These are phyloP conservation scores for Prunus yedoensis DNA, from an alignment of 331 rosid species.

Conservation along the genomic window DNA sequence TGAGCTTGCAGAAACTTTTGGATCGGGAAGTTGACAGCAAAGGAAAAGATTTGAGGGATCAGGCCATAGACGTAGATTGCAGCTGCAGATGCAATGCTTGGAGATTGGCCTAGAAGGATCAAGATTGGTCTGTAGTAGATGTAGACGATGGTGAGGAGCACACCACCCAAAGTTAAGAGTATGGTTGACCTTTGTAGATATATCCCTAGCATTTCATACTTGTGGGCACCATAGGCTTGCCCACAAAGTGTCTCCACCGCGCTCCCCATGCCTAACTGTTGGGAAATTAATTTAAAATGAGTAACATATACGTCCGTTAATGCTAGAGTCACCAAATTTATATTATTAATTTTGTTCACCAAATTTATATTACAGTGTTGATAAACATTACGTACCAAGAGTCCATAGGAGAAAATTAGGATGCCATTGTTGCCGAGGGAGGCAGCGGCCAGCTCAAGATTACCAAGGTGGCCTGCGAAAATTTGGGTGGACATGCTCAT, in stretches of 20 bases:
- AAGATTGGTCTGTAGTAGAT: constrained; percentile 45
- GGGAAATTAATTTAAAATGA: not conserved
- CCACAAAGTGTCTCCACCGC: constrained; percentile 88
- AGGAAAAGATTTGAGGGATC: constrained; percentile 75
- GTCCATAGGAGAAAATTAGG: constrained; percentile 67
- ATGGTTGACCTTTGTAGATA: constrained; percentile 70
- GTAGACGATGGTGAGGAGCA: constrained; percentile 34
- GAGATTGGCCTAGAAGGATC: constrained; percentile 49
- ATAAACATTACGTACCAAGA: constrained; percentile 41
- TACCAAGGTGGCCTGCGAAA: constrained; percentile 72
- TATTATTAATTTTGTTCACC: not conserved
- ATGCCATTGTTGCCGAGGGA: constrained; percentile 71
- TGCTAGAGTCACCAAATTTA: no score
- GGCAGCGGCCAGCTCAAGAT: constrained; percentile 67
- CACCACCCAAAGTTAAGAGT: constrained; percentile 37
- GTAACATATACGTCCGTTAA: no score
- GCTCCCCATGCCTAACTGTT: constrained; percentile 88
- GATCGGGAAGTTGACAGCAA: constrained; percentile 67
- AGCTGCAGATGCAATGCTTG: constrained; percentile 50
- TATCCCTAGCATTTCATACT: constrained; percentile 54
- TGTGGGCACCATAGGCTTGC: constrained; percentile 72
- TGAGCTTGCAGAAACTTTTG: constrained; percentile 80
- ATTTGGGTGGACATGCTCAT: constrained; percentile 74
- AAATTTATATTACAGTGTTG: not conserved
- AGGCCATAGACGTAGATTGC: constrained; percentile 61